Conservation (phyloP, 163 green algal genomes). For the Scenedesmus sp. region DNA sequence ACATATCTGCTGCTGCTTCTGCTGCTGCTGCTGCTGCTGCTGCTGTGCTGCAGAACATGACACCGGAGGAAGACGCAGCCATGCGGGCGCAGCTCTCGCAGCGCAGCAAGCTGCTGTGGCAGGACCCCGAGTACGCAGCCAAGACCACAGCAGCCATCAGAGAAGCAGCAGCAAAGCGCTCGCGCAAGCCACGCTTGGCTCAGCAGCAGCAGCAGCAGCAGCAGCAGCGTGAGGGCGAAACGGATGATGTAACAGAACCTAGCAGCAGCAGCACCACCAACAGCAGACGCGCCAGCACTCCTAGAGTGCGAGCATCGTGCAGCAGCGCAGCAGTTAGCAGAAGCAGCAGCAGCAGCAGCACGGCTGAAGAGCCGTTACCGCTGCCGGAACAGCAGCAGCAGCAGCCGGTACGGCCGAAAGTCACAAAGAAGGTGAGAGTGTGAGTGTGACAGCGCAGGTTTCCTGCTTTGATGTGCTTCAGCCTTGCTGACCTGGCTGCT, state of each 20-base stretch:
- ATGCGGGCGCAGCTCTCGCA: not conserved
- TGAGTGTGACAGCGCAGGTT: not conserved
- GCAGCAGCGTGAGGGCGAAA: too few species aligned
- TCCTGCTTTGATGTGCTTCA: not conserved
- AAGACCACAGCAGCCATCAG: slow-evolving; percentile 4
- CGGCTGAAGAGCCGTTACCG: not conserved
- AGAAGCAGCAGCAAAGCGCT: slow-evolving; percentile 14
- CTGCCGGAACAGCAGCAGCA: slow-evolving; percentile 16
- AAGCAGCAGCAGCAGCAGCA: not conserved
- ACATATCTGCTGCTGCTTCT: not conserved
- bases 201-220: not conserved
- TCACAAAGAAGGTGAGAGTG: slow-evolving; percentile 33
- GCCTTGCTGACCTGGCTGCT: too few species aligned
- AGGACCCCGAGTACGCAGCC: slow-evolving; percentile 41
- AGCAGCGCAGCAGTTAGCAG: slow-evolving; percentile 6
- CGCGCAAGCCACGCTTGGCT: not conserved
- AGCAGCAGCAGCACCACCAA: not conserved
- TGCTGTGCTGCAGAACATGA: slow-evolving; percentile 5
- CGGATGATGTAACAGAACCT: not conserved
- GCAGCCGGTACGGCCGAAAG: not conserved
- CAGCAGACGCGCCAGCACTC: slow-evolving; percentile 3
- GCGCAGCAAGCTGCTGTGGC: slow-evolving; percentile 28
- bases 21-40: not conserved
- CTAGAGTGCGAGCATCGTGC: not conserved
- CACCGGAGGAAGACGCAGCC: not conserved